These are phyloP conservation scores for Catunica adiposa DNA, from an alignment of 2,329 filamentous ascomycete genomes.

Conservation along the genomic window DNA sequence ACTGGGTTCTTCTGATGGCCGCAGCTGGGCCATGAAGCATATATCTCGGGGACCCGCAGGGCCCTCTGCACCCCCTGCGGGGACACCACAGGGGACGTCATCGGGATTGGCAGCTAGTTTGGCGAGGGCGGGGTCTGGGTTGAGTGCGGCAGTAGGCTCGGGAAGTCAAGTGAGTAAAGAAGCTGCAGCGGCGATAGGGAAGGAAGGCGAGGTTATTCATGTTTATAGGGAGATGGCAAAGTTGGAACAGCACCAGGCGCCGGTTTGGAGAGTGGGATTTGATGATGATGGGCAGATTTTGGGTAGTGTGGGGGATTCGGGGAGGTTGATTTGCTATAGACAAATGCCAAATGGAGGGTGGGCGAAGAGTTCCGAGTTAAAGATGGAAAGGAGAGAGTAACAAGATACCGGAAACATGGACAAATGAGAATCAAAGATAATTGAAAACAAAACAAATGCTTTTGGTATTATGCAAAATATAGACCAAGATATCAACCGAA, in stretches of 20 bases:
- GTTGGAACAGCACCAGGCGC: conserved; percentile 49
- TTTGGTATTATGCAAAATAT: neutral
- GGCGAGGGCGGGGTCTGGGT: conserved; percentile 15
- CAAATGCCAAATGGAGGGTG: conserved; percentile 41
- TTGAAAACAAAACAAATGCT: neutral
- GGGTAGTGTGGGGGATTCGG: conserved; percentile 62
- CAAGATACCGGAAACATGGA: neutral
- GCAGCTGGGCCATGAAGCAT: conserved; percentile 32
- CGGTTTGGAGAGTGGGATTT: conserved; percentile 62
- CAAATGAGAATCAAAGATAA: neutral
- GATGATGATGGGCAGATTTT: conserved; percentile 55
- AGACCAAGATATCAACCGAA: neutral
- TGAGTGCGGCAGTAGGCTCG: neutral
- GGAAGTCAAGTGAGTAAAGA: conserved; percentile 17
- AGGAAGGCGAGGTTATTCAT: conserved; percentile 51
- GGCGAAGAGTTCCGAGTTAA: conserved; percentile 44
- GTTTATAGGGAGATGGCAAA: conserved; percentile 45
- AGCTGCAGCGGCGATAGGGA: conserved; percentile 14
- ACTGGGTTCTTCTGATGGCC: conserved; percentile 30
- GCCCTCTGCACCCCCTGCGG: neutral
- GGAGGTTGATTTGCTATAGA: conserved; percentile 44
- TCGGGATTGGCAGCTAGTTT: conserved; percentile 7
- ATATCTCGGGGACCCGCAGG: conserved; percentile 5
- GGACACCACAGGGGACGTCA: neutral
- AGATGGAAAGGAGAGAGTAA: conserved; percentile 31